Base-by-base conservation (phyloP, 1,284 basidiomycete species). In the Tilletia setariae region DNA sequence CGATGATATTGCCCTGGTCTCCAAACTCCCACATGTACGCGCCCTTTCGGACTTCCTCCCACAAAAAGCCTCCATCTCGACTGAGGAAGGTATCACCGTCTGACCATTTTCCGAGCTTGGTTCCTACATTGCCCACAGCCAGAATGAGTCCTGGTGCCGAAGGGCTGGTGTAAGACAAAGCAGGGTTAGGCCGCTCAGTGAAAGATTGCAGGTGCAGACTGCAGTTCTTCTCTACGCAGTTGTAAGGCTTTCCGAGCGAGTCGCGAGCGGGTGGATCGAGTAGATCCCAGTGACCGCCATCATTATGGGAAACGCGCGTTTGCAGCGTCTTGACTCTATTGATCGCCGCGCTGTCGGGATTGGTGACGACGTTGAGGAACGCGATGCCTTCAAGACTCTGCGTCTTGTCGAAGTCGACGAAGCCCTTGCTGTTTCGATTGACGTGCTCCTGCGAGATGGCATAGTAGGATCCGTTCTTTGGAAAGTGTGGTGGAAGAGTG, bases 371-470 rank as follows among this genome's bases (percentile, higher is more conserved):
- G 79, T 98, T 98, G 76, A 94, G 88, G 56, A 99, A 84, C 7
- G 94, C 94, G 72, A 98, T 95, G 0, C 95, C 95, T 83, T 98
- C 94, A 63, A 98, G 84, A 1, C 93, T 94, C 70, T 91, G 89
- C 88, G 98, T 91, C 86, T 98, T 98, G 85, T 99, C 95, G 78
- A 98, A 99, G 83, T 99, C 96, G 61, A 94, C 95, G 76, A 88
- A 98, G 16, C 96, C 95, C 0, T 85, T 82, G 0, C 88, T 85
- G 82, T 98, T 90, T 30, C 95, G 88, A 83, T 98, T 98, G 69
- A 93, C 95, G 76, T 93, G 87, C 75, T 92, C 90, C 63, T 91
- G 80, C 0, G 93, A 92, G 19, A 94, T 83, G 30, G 91, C 89
- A 82, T 93, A 98, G 85, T 97, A 98, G 0, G 96, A 98, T 43